Conservation (phyloP, 2,329 filamentous ascomycete species). For the Penicillium sp. region DNA sequence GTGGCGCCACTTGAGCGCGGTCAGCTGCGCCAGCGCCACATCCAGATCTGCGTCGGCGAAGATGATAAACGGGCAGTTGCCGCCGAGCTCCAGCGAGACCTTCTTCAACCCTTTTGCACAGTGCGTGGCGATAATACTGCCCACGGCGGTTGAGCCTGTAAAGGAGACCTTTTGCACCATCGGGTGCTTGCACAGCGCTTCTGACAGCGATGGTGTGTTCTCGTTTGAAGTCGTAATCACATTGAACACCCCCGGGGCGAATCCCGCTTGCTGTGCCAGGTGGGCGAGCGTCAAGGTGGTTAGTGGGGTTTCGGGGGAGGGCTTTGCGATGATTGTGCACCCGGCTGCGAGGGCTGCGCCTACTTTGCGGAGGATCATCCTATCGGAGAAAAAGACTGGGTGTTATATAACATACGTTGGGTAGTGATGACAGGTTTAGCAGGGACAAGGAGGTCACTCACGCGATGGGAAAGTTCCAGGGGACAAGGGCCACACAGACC, state of each 20-base stretch:
- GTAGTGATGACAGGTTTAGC: too few relatives aligned
- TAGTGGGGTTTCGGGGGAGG: constrained; percentile 85
- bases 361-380: constrained; percentile 52
- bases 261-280: constrained; percentile 79
- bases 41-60: constrained; percentile 86
- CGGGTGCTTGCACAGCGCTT: constrained; percentile 38
- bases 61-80: constrained; percentile 92
- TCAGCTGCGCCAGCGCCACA: constrained; percentile 75
- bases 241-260: constrained; percentile 86
- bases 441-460: too few relatives aligned
- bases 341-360: constrained; percentile 74
- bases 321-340: constrained; percentile 87
- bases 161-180: constrained; percentile 89
- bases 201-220: constrained; percentile 77
- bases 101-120: constrained; percentile 79
- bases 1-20: constrained; percentile 84
- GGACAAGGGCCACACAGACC: constrained; percentile 67
- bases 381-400: too few relatives aligned
- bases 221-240: constrained; percentile 71
- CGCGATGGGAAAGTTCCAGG: constrained; percentile 63
- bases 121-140: constrained; percentile 83
- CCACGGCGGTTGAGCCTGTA: constrained; percentile 71
- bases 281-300: constrained; percentile 83
- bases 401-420: too few relatives aligned
- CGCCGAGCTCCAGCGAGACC: constrained; percentile 83